Evolutionary conservation across 805 yeast genomes (phyloP).

Genomic region (Candida endomychidarum): DNA sequence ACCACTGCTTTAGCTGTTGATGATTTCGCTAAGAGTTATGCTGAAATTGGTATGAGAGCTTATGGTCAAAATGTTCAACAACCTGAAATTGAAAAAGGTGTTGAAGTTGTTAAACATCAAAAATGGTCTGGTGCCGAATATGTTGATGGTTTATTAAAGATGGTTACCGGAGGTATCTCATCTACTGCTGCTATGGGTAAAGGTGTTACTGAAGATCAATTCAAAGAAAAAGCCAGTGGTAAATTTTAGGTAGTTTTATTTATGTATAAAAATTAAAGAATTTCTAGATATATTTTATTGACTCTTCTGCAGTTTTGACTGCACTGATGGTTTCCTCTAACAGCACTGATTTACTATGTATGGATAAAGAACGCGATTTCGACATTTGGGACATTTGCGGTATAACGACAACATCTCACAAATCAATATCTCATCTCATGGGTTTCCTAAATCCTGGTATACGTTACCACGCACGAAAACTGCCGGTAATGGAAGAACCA

Average conservation of each 20-base stretch:
- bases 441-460: conserved; percentile 16
- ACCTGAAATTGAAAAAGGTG: conserved; percentile 82
- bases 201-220: conserved; percentile 97
- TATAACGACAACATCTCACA: neutral
- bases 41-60: conserved; percentile 90
- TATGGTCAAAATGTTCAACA: conserved; percentile 87
- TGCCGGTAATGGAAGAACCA: neutral
- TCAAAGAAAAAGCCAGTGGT: conserved; percentile 46
- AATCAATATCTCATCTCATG: conserved; percentile 9
- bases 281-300: too few species aligned
- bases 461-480: neutral
- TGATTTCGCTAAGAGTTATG: conserved; percentile 74
- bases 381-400: too few species aligned
- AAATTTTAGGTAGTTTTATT: conserved; percentile 11
- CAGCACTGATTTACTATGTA: too few species aligned
- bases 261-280: conserved; percentile 3
- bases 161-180: conserved; percentile 91
- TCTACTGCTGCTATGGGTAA: conserved; percentile 98
- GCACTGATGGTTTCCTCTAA: too few species aligned
- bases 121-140: conserved; percentile 99
- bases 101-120: conserved; percentile 96
- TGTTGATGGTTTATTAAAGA: conserved; percentile 83
- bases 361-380: too few species aligned
- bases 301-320: too few species aligned
- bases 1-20: conserved; percentile 92